Evolutionary conservation across 495 filamentous ascomycete genomes (phyloP).

Genomic region (Lindgomyces ingoldianus): DNA sequence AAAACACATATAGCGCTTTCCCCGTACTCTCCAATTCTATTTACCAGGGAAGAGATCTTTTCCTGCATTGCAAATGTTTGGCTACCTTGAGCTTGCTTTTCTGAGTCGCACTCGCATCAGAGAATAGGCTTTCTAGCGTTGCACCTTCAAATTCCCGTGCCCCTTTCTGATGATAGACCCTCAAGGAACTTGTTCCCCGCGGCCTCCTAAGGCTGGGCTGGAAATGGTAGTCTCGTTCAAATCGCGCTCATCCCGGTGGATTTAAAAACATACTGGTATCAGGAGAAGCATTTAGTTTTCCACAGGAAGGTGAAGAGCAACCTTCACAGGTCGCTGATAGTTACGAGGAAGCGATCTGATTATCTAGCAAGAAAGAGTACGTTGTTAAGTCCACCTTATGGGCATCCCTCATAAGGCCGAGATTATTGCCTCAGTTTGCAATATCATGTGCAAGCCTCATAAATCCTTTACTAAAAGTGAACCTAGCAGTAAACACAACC

Average conservation of each 20-base stretch:
- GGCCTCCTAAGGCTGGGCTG: constrained; percentile 22
- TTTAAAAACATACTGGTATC: background rate
- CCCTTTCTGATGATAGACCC: constrained; percentile 20
- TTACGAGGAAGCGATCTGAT: too few relatives aligned
- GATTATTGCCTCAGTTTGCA: too few relatives aligned
- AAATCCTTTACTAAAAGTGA: too few relatives aligned
- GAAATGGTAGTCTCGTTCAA: constrained; percentile 9
- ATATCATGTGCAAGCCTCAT: too few relatives aligned
- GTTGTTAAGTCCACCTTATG: too few relatives aligned
- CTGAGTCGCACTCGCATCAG: constrained; percentile 41
- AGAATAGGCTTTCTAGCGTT: constrained; percentile 41
- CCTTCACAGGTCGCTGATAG: too few relatives aligned
- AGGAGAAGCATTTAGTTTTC: too few relatives aligned
- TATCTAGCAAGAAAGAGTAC: too few relatives aligned
- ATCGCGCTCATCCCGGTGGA: constrained; percentile 5
- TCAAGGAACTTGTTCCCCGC: constrained; percentile 17
- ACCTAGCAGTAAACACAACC: too few relatives aligned
- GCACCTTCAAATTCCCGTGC: constrained; percentile 15
- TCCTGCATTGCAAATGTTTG: constrained; percentile 35
- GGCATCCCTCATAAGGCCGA: too few relatives aligned
- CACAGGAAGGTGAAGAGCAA: too few relatives aligned
- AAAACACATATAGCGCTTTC: constrained; percentile 46
- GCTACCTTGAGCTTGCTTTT: constrained; percentile 39
- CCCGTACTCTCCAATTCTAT: constrained; percentile 48
- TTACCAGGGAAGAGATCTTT: constrained; percentile 39